Evolutionary conservation across 345 rosid species (phyloP).

Genomic region (Camelina hispida): DNA sequence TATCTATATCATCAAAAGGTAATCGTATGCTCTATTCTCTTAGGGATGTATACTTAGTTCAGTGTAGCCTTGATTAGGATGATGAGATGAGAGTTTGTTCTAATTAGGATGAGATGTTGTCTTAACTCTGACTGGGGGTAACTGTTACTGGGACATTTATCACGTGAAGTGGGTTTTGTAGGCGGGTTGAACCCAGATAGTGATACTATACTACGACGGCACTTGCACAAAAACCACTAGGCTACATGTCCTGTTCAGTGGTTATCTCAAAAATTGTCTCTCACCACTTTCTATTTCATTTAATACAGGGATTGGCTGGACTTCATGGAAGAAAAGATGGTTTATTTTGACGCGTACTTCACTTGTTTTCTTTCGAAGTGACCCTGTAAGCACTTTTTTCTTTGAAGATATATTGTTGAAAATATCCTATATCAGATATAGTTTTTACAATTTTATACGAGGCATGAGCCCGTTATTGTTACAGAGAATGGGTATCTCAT

Average conservation of each 20-base stretch:
- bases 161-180: conserved; percentile 5
- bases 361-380: conserved; percentile 78
- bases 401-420: background rate
- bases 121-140: conserved; percentile 19
- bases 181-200: conserved; percentile 17
- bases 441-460: background rate
- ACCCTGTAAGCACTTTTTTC: conserved; percentile 58
- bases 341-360: conserved; percentile 78
- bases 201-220: background rate
- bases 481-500: conserved; percentile 19
- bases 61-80: conserved; percentile 14
- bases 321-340: conserved; percentile 87
- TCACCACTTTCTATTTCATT: conserved; percentile 17
- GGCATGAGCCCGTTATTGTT: conserved; percentile 6
- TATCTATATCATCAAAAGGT: conserved; percentile 88
- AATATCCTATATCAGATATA: background rate
- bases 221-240: background rate
- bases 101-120: background rate
- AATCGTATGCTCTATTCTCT: conserved; percentile 26
- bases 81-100: conserved; percentile 15
- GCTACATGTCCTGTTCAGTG: conserved; percentile 8
- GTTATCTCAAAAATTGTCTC: conserved; percentile 17
- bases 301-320: conserved; percentile 77
- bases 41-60: background rate
- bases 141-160: conserved; percentile 9